A percentile compares a stretch with the other conserved stretches of the same genome.
Conservation (phyloP, 2,329 filamentous ascomycete genomes). For the Cytospora schulzeri region DNA sequence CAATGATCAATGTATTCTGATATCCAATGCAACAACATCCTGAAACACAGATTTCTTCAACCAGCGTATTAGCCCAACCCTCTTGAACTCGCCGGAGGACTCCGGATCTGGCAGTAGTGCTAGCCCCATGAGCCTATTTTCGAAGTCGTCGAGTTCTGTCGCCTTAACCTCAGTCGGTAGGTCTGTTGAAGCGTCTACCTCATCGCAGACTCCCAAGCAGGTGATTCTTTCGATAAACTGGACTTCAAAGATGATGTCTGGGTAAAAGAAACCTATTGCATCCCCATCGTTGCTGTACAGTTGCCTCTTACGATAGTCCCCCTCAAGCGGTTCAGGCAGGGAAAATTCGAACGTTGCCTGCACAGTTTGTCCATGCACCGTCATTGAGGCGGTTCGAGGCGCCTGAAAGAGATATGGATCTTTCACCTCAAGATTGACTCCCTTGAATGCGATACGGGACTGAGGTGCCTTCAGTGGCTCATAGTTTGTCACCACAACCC, state of each 20-base stretch:
- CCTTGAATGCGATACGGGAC: not conserved
- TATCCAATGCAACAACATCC: not conserved
- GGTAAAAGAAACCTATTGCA: not conserved
- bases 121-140: not conserved
- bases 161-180: not conserved
- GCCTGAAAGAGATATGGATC: not conserved
- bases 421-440: not conserved
- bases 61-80: not conserved
- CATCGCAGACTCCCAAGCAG: not conserved
- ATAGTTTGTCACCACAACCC: not conserved
- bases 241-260: slow-evolving; percentile 5
- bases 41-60: not conserved
- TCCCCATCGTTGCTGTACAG: not conserved
- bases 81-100: not conserved
- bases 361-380: not conserved
- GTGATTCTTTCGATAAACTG: not conserved
- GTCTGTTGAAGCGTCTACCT: not conserved
- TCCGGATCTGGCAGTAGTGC: not conserved
- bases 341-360: not conserved
- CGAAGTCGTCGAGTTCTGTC: not conserved
- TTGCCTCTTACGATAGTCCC: not conserved
- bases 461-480: not conserved
- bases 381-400: not conserved
- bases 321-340: not conserved
- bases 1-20: not conserved